Evolutionary conservation across 2,329 filamentous ascomycete species (phyloP), one percentile per base, ranked within the genome.

Genomic region (Scortechinia acanthostroma): DNA sequence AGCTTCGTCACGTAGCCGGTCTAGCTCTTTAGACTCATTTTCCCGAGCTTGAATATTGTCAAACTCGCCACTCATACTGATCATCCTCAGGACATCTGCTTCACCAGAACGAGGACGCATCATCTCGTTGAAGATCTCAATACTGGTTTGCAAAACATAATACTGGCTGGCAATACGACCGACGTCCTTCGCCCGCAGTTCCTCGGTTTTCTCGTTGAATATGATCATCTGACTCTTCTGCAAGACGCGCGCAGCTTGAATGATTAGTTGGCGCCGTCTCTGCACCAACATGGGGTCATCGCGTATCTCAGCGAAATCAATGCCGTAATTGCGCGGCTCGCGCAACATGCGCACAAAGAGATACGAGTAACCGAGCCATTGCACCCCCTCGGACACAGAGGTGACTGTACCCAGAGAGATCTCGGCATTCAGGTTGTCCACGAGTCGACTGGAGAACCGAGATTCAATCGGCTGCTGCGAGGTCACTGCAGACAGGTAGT

Each of bases 191-290:
- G 90, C 87, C 48, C 89, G 83, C 5, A 98, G 77, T 55, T 96
- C 91, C 53, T 96, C 91, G 0, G 91, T 98, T 16, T 74, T 79
- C 58, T 97, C 93, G 52, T 98, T 96, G 70, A 91, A 98, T 46
- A 98, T 93, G 56, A 98, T 93, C 94, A 98, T 98, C 64, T 98
- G 93, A 53, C 88, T 95, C 57, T 91, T 77, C 58, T 96, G 91
- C 37, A 98, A 69, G 3, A 88, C 87, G 37, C 83, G 76, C 1
- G 93, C 93, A 20, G 93, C 93, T 54, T 95, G 84, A 40, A 95
- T 90, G 45, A 93, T 86, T 44, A 98, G 71, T 51, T 93, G 83
- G 2, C 91, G 80, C 44, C 93, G 80, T 52, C 91, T 77, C 57
- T 93, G 86, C 2, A 96, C 89, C 21, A 98, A 75, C 48, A 82